Percentiles rank a stretch among this genome's conserved stretches.
Conservation (phyloP, 73 alveolate species). For the Tetrahymena borealis region DNA sequence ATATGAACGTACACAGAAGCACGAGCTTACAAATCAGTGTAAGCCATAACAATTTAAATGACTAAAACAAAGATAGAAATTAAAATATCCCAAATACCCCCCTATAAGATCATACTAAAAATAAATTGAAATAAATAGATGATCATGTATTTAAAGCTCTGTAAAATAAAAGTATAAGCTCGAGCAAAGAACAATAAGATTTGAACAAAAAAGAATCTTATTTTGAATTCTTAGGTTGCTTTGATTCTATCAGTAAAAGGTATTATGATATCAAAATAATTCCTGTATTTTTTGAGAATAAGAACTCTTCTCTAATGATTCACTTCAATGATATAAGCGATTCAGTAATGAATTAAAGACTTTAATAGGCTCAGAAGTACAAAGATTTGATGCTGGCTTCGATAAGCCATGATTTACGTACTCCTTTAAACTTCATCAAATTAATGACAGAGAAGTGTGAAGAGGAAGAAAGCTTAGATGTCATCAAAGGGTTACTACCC, state of each 20-base stretch:
- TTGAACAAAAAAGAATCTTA: not conserved
- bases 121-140: not conserved
- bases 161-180: not conserved
- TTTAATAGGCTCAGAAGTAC: not conserved
- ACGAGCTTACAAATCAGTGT: not conserved
- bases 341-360: not conserved
- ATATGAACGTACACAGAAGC: not conserved
- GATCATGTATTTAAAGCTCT: no score
- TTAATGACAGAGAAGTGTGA: not conserved
- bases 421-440: not conserved
- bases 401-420: not conserved
- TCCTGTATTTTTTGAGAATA: not conserved
- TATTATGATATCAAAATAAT: not conserved
- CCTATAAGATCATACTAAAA: not conserved
- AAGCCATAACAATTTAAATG: not conserved
- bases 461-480: slow-evolving; percentile 1
- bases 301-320: not conserved
- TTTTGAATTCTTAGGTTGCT: not conserved
- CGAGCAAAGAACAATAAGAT: not conserved
- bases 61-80: no score
- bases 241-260: not conserved
- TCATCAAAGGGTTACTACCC: not conserved
- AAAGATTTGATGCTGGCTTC: not conserved
- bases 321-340: not conserved
- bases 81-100: no score